These are phyloP conservation scores for Leptographium galeiforme DNA, from an alignment of 2,329 filamentous ascomycete species.

Conservation along the genomic window DNA sequence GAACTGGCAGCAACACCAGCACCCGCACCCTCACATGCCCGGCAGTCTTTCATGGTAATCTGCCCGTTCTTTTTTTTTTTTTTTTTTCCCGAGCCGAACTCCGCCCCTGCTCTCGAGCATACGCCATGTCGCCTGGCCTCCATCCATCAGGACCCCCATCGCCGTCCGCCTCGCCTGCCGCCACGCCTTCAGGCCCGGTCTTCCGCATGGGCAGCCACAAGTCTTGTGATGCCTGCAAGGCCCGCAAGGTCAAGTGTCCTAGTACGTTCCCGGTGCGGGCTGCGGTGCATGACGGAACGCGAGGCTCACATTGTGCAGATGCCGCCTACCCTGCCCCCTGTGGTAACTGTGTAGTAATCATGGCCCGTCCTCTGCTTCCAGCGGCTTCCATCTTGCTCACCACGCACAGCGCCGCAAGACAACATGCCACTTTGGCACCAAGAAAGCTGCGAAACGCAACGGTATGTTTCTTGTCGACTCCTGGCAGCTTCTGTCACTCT, in stretches of 20 bases:
- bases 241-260: slow-evolving; percentile 26
- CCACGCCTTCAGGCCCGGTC: not conserved
- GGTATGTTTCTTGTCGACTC: not conserved
- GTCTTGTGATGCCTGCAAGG: slow-evolving; percentile 25
- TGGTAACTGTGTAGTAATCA: slow-evolving; percentile 5
- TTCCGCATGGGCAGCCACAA: slow-evolving; percentile 12
- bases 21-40: too few species aligned
- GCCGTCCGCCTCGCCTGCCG: not conserved
- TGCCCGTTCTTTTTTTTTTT: too few species aligned
- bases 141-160: too few species aligned
- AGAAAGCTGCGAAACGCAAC: slow-evolving; percentile 7
- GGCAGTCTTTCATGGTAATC: too few species aligned
- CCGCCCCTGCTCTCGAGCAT: too few species aligned
- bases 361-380: not conserved
- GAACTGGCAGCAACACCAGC: too few species aligned
- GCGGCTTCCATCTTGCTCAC: not conserved
- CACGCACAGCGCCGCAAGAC: slow-evolving; percentile 8
- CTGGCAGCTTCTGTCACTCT: too few species aligned
- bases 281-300: not conserved
- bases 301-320: slow-evolving; percentile 2
- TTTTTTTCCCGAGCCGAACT: too few species aligned
- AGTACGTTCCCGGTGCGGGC: slow-evolving; percentile 13
- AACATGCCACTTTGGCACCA: slow-evolving; percentile 8
- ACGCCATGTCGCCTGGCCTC: too few species aligned
- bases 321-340: slow-evolving; percentile 4